Evolutionary conservation across 257 asterid species (phyloP), one percentile per base, ranked within the genome.

Genomic region (Pogostemon cablin): DNA sequence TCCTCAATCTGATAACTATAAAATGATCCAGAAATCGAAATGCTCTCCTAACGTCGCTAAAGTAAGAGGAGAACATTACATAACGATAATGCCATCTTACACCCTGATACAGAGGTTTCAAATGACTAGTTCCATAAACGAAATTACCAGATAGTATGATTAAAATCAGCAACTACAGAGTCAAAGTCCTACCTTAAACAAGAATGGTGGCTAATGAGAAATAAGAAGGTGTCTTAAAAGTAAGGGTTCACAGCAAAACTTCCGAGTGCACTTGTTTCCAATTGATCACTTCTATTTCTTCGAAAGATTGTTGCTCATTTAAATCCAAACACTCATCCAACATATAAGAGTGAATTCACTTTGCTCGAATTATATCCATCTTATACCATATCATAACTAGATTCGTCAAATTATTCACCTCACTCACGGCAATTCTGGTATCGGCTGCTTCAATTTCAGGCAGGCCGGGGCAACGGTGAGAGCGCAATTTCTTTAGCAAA

Each of bases 1-100:
- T 58, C 64, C 64, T 58, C 64, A 35, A 37, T 4, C 62, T 58
- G 44, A 58, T 35, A 34, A 37, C 44, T 58, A 58, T 34, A 39
- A 35, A 57, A 32, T 4, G 64, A 58, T 8, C 9, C 44, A 57
- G 43, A 57, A 15, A 11, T 5, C 7, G 4, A 34, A 57, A 32
- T 8, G 40, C 61, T 37, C 64, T 10, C 20, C 5, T 44, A 58
- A 25, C 35, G 37, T 37, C 37, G 20, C 6, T 25, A 3, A 4
- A 53, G 35, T 15, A 53, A 8, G 62, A 56, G 9, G 9, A 58
- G 8, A 58, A 58, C 6, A 61, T 37, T 9, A 61, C 6, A 25
- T 39, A 61, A 40, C 4, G 37, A 12, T 35, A 49, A 61, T 39
- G 37, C 49, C 48, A 61, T 61, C 37, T 61, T 39, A 12, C 35